Conservation (phyloP, 257 asterid genomes). For the Lithospermum erythrorhizon region DNA sequence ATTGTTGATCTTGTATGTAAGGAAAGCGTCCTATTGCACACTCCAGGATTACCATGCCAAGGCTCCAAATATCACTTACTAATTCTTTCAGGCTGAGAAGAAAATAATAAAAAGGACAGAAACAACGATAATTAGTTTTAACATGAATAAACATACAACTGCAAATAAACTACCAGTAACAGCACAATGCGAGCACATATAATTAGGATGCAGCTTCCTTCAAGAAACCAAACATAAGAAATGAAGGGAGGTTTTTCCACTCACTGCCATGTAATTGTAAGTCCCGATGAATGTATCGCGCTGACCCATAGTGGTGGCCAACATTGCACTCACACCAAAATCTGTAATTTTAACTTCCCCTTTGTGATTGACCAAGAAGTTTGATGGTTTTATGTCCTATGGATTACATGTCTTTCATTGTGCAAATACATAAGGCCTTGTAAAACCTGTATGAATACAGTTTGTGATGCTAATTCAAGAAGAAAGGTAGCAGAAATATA, state of each 20-base stretch:
- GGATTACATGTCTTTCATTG: constrained; percentile 86
- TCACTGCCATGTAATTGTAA: constrained; percentile 94
- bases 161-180: not conserved
- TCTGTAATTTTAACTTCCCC: constrained; percentile 96
- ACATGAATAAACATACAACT: not conserved
- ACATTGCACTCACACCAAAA: constrained; percentile 97
- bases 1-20: constrained; percentile 79
- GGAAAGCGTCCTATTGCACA: constrained; percentile 99
- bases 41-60: constrained; percentile 90
- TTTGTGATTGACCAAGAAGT: constrained; percentile 77
- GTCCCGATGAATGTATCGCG: constrained; percentile 95
- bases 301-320: constrained; percentile 89
- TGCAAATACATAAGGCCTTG: constrained; percentile 83
- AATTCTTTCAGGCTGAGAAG: constrained; percentile 83
- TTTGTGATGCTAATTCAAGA: not conserved
- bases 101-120: not conserved
- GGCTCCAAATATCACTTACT: constrained; percentile 62
- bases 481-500: not conserved
- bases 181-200: constrained; percentile 4
- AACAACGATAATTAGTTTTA: not conserved
- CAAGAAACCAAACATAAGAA: constrained; percentile 2
- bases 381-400: constrained; percentile 80
- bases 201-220: not conserved
- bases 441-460: constrained; percentile 48
- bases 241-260: constrained; percentile 19